phyloP scores from a whole-genome alignment of 305 asterid species.

The Nicotiana rustica region DNA sequence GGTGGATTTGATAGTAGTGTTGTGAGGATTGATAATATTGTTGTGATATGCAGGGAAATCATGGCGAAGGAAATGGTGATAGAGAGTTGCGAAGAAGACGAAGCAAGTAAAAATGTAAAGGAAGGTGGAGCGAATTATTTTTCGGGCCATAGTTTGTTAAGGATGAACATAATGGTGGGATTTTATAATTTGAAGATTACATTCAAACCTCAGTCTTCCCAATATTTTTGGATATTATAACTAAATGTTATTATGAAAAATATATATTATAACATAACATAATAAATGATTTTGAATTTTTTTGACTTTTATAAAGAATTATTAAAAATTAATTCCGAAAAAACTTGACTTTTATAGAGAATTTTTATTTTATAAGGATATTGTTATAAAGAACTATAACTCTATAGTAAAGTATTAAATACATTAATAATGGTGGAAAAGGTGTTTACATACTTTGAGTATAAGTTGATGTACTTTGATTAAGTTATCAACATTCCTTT shows the following conservation, averaged over 20 bases:
- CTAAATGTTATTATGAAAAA: too few species aligned
- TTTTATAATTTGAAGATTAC: background rate
- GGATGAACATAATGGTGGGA: background rate
- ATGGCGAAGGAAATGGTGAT: conserved; percentile 65
- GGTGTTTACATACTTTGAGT: background rate
- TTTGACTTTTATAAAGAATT: too few species aligned
- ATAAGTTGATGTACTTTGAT: too few species aligned
- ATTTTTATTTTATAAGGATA: too few species aligned
- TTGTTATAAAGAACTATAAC: too few species aligned
- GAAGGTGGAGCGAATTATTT: conserved; percentile 54
- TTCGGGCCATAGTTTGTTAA: conserved; percentile 57
- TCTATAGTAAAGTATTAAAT: background rate
- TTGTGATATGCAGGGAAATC: background rate
- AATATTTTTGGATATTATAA: too few species aligned
- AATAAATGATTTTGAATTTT: too few species aligned
- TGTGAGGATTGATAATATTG: background rate
- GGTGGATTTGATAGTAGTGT: conserved; percentile 28
- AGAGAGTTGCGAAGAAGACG: conserved; percentile 59
- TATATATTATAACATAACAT: too few species aligned
- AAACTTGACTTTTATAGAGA: too few species aligned
- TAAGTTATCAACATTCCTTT: background rate
- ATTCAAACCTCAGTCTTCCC: too few species aligned
- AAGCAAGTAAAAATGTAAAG: conserved; percentile 54
- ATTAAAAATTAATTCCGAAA: too few species aligned
- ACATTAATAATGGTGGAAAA: background rate